Conservation (phyloP, 2,329 filamentous ascomycete species). For the Emydomyces testavorans region DNA sequence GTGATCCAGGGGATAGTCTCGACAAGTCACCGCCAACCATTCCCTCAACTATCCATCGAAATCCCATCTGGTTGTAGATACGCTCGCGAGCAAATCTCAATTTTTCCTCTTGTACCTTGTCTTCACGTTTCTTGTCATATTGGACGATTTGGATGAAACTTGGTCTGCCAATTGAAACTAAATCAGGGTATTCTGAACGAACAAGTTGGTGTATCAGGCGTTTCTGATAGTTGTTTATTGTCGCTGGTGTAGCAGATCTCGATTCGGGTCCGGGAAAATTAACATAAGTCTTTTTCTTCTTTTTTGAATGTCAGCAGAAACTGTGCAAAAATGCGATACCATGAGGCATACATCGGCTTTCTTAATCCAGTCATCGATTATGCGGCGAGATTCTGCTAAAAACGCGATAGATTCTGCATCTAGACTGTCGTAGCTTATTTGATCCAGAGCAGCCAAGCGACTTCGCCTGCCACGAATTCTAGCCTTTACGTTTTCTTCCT, state of each 20-base stretch:
- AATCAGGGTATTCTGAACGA: slow-evolving; percentile 44
- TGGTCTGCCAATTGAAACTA: slow-evolving; percentile 30
- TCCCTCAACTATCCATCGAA: slow-evolving; percentile 39
- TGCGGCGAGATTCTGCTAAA: slow-evolving; percentile 35
- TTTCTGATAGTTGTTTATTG: slow-evolving; percentile 50
- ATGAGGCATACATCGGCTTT: slow-evolving; percentile 14
- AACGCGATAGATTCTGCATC: slow-evolving; percentile 45
- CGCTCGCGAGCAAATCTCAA: slow-evolving; percentile 21
- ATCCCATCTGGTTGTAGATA: slow-evolving; percentile 31
- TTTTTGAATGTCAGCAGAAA: slow-evolving; percentile 1
- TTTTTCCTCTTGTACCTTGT: slow-evolving; percentile 23
- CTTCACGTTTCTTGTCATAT: slow-evolving; percentile 29
- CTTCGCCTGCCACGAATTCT: slow-evolving; percentile 35
- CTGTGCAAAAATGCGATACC: background rate
- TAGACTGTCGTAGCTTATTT: slow-evolving; percentile 42
- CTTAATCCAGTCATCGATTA: slow-evolving; percentile 39
- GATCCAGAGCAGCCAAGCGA: slow-evolving; percentile 23
- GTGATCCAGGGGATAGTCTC: slow-evolving; percentile 26
- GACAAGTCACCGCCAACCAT: slow-evolving; percentile 34
- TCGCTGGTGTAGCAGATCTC: slow-evolving; percentile 17
- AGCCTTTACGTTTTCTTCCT: slow-evolving; percentile 41
- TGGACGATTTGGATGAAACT: slow-evolving; percentile 34
- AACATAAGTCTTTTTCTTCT: slow-evolving; percentile 29
- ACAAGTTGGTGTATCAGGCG: slow-evolving; percentile 55
- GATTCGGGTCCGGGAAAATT: slow-evolving; percentile 34